A percentile compares a stretch with the other conserved stretches of the same genome.
phyloP scores from a whole-genome alignment of 2,329 filamentous ascomycete species.

The Torrubiellomyces zombiae region DNA sequence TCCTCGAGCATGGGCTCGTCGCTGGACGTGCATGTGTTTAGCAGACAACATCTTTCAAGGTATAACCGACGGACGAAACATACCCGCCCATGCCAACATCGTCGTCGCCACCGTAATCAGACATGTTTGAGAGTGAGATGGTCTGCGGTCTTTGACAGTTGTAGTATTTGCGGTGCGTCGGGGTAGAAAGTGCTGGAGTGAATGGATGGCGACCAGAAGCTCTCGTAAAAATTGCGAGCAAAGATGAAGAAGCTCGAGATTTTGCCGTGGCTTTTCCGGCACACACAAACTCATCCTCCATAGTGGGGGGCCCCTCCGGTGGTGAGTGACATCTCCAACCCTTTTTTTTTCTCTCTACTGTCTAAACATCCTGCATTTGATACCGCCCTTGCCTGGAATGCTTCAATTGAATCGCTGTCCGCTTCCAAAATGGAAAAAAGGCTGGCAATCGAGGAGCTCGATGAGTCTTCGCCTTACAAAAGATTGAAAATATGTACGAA shows the following conservation, averaged over 20 bases:
- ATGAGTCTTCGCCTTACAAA: conserved; percentile 12
- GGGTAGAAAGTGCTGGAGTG: no score
- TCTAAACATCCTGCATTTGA: no score
- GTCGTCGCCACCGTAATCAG: conserved; percentile 57
- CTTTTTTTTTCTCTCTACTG: no score
- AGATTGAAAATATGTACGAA: no score
- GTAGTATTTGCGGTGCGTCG: background rate
- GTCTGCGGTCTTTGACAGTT: conserved; percentile 9
- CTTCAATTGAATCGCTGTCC: no score
- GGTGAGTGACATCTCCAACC: conserved; percentile 12
- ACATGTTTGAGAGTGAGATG: conserved; percentile 42
- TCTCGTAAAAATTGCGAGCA: conserved; percentile 15
- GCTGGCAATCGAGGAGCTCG: conserved; percentile 9
- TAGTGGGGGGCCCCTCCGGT: conserved; percentile 1
- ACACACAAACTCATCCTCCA: background rate
- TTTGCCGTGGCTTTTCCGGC: conserved; percentile 16
- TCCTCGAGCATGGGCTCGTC: conserved; percentile 60
- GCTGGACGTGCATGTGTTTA: conserved; percentile 20
- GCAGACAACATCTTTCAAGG: no score
- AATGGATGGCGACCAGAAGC: no score
- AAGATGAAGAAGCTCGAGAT: conserved; percentile 10
- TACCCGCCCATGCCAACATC: conserved; percentile 42
- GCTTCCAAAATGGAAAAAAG: conserved; percentile 23
- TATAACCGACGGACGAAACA: conserved; percentile 18
- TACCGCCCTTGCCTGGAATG: no score